Evolutionary conservation across 371 early-diverging fungal species (phyloP).

Genomic region (Mucor lusitanicus): DNA sequence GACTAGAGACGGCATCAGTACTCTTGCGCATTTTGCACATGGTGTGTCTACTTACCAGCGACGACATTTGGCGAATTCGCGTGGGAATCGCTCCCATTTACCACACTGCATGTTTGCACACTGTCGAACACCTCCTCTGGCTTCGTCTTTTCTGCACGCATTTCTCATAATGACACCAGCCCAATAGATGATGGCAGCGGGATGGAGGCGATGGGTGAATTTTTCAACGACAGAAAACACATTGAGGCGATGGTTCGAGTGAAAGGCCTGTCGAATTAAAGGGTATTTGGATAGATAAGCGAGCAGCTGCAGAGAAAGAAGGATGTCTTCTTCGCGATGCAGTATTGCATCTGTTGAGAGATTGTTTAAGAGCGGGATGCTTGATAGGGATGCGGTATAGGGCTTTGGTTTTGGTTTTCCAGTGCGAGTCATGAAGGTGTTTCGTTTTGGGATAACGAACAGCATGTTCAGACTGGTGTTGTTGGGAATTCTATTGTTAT

Average conservation of each 20-base stretch:
- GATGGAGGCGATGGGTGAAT: slow-evolving; percentile 69
- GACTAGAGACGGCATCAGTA: slow-evolving; percentile 19
- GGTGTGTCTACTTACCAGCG: slow-evolving; percentile 50
- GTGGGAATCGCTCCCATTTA: slow-evolving; percentile 74
- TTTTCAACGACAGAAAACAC: slow-evolving; percentile 78
- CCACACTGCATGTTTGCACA: slow-evolving; percentile 79
- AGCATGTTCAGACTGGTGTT: slow-evolving; percentile 2
- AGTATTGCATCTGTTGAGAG: slow-evolving; percentile 56
- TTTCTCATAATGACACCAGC: slow-evolving; percentile 83
- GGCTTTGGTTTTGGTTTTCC: slow-evolving; percentile 26
- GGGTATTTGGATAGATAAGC: slow-evolving; percentile 87
- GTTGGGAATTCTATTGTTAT: neutral
- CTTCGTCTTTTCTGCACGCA: slow-evolving; percentile 77
- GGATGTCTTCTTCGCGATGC: slow-evolving; percentile 79
- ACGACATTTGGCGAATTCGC: slow-evolving; percentile 83
- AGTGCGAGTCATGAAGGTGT: slow-evolving; percentile 27
- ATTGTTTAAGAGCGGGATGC: slow-evolving; percentile 29
- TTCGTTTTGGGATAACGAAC: slow-evolving; percentile 27
- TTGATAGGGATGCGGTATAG: slow-evolving; percentile 23
- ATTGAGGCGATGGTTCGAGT: slow-evolving; percentile 55
- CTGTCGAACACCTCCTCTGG: slow-evolving; percentile 68
- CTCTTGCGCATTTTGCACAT: neutral
- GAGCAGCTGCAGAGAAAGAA: slow-evolving; percentile 80
- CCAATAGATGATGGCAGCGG: slow-evolving; percentile 75
- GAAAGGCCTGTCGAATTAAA: slow-evolving; percentile 63